Evolutionary conservation across 2,329 filamentous ascomycete genomes (phyloP).

Genomic region (Cadophora sp.): DNA sequence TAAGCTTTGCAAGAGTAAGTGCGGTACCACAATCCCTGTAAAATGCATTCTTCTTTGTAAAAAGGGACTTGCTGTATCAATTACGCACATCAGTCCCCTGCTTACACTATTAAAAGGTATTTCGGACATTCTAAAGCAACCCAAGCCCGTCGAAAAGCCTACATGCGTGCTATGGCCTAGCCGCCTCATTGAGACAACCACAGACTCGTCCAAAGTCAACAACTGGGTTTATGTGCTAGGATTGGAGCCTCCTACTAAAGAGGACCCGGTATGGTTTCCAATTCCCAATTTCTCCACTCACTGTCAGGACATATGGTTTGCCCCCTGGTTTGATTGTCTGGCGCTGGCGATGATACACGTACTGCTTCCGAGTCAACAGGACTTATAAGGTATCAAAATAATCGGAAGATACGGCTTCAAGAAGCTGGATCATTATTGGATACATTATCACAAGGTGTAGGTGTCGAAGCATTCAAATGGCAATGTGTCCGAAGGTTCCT

Average conservation of each 20-base stretch:
- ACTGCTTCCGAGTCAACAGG: too few species aligned
- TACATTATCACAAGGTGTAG: too few species aligned
- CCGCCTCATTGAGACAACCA: not conserved
- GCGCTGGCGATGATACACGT: too few species aligned
- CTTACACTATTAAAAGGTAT: not conserved
- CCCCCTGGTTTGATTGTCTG: too few species aligned
- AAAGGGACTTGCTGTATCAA: not conserved
- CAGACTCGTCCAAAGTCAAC: not conserved
- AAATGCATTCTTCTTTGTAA: not conserved
- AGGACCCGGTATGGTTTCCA: not conserved
- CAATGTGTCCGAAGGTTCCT: too few species aligned
- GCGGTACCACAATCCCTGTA: too few species aligned
- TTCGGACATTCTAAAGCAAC: not conserved
- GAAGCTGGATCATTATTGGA: too few species aligned
- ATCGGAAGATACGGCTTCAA: too few species aligned
- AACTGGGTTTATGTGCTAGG: conserved; percentile 1
- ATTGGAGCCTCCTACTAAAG: not conserved
- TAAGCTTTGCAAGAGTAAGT: not conserved
- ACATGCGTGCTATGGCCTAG: not conserved
- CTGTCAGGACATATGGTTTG: too few species aligned
- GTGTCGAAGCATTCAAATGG: too few species aligned
- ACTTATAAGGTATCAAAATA: too few species aligned
- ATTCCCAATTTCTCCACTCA: not conserved
- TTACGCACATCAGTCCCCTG: not conserved
- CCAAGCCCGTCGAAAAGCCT: not conserved